Base-by-base conservation (phyloP, 225 moss, liverwort and hornwort genomes). In the Polytrichum commune region DNA sequence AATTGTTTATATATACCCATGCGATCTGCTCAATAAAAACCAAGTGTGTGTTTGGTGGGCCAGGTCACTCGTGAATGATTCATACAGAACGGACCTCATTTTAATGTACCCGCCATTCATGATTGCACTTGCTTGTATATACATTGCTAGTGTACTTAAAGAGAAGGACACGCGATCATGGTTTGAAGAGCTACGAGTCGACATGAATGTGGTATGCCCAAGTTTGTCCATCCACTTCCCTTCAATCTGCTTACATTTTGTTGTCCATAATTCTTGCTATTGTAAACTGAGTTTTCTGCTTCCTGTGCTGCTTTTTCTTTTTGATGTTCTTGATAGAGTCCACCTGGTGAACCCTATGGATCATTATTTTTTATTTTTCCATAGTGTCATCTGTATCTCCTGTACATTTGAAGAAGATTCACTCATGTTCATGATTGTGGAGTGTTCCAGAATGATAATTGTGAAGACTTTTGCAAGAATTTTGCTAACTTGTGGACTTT, bases 21-120 rank as follows among this genome's bases (percentile, higher is more conserved):
- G 46, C 4, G 4, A 46, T 46, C 46, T 46, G 46, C 46, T 16
- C 46, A 46, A 46, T 46, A 16, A 13, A 13, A 46, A 46, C 46
- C 13, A 46, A 46, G 46, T 16, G 46, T 46, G 46, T 46, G 46
- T 46, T 46, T 46, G 46, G 74, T 69, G 72, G 69, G 55, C 25
- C 89, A 98, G 97, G 95, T 92, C 97, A 30, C 82, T 98, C 62
- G 97, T 95, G 35, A 98, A 98, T 64, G 97, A 98, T 68, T 92
- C 97, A 4, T 98, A 95, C 64, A 82, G 95, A 79, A 98, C 97
- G 6, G 97, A 98, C 78, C 86, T 98, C 56, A 89, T 98, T 69
- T 82, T 98, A 54, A 93, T 95, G 89, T 90, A 98, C 78, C 97
- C 97, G 46, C 97, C 97, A 29, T 94, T 88, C 72, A 98, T 98